Conservation (phyloP, 345 rosid genomes). For the Turritis glabra region DNA sequence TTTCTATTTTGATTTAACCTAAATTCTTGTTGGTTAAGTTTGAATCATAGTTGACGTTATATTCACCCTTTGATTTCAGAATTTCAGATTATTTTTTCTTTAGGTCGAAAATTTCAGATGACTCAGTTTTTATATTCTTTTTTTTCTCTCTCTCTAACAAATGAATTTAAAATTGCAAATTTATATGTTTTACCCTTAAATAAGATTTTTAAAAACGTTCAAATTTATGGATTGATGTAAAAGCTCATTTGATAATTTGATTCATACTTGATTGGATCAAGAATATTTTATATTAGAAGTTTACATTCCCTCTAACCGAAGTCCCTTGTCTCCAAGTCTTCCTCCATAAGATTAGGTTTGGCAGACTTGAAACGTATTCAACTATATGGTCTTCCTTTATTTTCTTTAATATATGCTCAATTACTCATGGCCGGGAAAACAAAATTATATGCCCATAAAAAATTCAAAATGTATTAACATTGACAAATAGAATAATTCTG, state of each 20-base stretch:
- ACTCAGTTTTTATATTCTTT: too few relatives aligned
- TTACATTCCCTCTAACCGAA: neutral
- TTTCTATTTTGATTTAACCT: neutral
- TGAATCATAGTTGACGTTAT: too few relatives aligned
- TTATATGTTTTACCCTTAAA: too few relatives aligned
- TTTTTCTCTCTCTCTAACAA: too few relatives aligned
- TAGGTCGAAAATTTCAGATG: too few relatives aligned
- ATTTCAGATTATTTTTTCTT: too few relatives aligned
- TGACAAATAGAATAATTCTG: neutral
- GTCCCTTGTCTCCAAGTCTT: conserved; percentile 5
- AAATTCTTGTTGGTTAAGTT: too few relatives aligned
- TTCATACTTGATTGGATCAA: neutral
- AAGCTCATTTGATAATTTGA: neutral
- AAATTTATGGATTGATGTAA: neutral
- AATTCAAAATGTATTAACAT: neutral
- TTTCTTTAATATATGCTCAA: neutral
- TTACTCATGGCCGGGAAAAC: neutral
- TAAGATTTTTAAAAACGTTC: too few relatives aligned
- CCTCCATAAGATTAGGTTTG: conserved; percentile 4
- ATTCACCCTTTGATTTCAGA: too few relatives aligned
- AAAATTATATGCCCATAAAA: neutral
- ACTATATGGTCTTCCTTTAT: neutral
- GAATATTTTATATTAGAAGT: too few relatives aligned
- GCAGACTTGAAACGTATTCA: conserved; percentile 15
- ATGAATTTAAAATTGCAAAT: too few relatives aligned